Base-by-base conservation (phyloP, 2,329 filamentous ascomycete genomes). In the Colletotrichum incanum region DNA sequence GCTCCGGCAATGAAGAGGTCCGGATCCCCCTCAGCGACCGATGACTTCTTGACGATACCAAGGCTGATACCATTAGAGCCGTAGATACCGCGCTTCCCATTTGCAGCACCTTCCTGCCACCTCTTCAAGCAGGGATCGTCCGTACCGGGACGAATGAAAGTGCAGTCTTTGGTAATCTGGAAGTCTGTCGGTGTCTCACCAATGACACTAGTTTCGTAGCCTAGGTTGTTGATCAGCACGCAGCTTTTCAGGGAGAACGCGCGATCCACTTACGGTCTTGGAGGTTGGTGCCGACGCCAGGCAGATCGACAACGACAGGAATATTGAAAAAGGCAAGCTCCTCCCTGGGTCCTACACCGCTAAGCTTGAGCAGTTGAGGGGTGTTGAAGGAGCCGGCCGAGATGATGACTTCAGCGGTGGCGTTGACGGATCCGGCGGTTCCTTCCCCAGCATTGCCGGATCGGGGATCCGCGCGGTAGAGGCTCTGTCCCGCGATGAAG, bases 251-350 rank as follows among this genome's bases (percentile, higher is more conserved):
- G 11, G 58, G 1, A 11, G 12, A 8, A 23, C n/a, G 37, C 8
- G 31, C 26, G 31, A 20, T 18, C 31, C 2, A 39, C 59, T 62
- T 34, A 62, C 78, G 78, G 31, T 80, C 79, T 34, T 76, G 76
- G 0, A 80, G 67, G 79, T 92, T 91, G 49, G 83, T 85, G 37
- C 91, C 91, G 14, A 93, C 90, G 58, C 90, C 91, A 0, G 90
- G 90, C 1, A 91, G 83, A 76, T 93, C 85, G 3, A 82, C 80
- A 54, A 91, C 76, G 11, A 90, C 83, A 1, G 84, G 80, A 72
- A 92, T 91, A 28, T 82, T 79, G 76, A 87, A 73, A 23, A 60
- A 65, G 67, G 54, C 16, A n/a, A 86, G 80, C 76, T 86, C 82
- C 1, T 73, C 77, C n/a, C 76, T 78, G 12, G 83, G 80, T 1